Evolutionary conservation across 2,329 filamentous ascomycete genomes (phyloP).

Genomic region (Anisogramma anomala): DNA sequence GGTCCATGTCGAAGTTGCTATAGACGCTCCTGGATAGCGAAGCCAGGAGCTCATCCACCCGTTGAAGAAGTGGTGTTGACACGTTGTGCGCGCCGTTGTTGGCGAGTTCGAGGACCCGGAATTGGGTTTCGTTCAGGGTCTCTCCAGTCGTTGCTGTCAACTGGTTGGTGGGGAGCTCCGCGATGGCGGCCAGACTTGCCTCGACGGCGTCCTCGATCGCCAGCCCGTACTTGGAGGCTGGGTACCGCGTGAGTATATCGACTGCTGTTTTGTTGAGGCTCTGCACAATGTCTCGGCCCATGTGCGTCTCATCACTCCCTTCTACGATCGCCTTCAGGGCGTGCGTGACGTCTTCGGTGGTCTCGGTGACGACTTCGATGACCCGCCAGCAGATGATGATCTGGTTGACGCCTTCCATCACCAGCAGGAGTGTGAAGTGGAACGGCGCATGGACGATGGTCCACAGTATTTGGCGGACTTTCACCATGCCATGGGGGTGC

Average conservation of each 20-base stretch:
- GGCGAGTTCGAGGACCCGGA: too few relatives aligned
- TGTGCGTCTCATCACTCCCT: neutral
- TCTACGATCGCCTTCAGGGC: neutral
- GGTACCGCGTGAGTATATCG: neutral
- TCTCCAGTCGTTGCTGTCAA: neutral
- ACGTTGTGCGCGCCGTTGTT: too few relatives aligned
- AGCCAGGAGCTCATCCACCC: conserved; percentile 2
- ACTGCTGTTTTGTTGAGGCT: conserved; percentile 5
- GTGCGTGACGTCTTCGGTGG: neutral
- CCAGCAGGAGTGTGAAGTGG: conserved; percentile 49
- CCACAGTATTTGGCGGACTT: conserved; percentile 49
- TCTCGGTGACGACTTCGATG: conserved; percentile 19
- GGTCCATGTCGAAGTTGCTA: conserved; percentile 6
- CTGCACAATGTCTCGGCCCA: neutral
- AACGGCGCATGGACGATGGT: conserved; percentile 49
- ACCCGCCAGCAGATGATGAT: conserved; percentile 37
- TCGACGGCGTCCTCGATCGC: neutral
- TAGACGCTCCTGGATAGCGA: neutral
- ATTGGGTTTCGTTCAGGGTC: neutral
- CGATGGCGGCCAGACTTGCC: neutral
- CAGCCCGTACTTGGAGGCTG: neutral
- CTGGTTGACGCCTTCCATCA: conserved; percentile 52
- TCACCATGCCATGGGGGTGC: conserved; percentile 47
- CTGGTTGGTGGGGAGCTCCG: neutral
- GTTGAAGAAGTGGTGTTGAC: too few relatives aligned